Base-by-base conservation (phyloP, 2,329 filamentous ascomycete species). In the Cercospora citrullina region DNA sequence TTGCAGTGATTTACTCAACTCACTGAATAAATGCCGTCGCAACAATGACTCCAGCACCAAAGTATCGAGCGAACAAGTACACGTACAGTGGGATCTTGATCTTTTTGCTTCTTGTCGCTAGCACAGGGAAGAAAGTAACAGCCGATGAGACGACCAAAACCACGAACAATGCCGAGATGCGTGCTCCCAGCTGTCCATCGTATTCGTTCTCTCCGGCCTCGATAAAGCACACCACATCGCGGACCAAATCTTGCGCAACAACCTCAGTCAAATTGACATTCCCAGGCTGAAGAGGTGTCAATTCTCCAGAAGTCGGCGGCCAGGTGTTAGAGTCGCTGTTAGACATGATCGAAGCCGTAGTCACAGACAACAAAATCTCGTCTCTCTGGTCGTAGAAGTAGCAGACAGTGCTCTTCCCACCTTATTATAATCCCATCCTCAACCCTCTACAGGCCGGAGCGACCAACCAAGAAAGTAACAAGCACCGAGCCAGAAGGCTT, bases 11-110 rank as follows among this genome's bases (percentile, higher is more conserved):
- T n/a, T n/a, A n/a, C n/a, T n/a, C n/a, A 14, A 73, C 74, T 72
- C 45, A 76, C 74, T 85, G 84, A 57, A 83, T 79, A 70, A 83
- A 83, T 0, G 81, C 81, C 5, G 82, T 84, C 6, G 82, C 81
- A 39, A 84, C 71, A 64, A 84, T 84, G 59, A 84, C 82, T 5
- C 82, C 82, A 1, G 81, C 78, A 33, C 82, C 81, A 61, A 84
- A 84, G 73, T 83, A 83, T 16, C 80, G 78, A 6, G 81, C 82
- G 64, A 84, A 83, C 16, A 84, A 78, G 69, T 83, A 84, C 60
- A 80, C 78, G 53, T 80, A 80, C 12, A 80, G 74, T 0, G 81
- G 81, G 55, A 83, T 79, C 31, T 77, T 77, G 16, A 83, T 69
- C 18, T 72, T 74, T 12, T 75, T 78, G 4, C 75, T 66, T 2